Evolutionary conservation across 495 filamentous ascomycete genomes (phyloP).

Genomic region (Cudoniella acicularis): DNA sequence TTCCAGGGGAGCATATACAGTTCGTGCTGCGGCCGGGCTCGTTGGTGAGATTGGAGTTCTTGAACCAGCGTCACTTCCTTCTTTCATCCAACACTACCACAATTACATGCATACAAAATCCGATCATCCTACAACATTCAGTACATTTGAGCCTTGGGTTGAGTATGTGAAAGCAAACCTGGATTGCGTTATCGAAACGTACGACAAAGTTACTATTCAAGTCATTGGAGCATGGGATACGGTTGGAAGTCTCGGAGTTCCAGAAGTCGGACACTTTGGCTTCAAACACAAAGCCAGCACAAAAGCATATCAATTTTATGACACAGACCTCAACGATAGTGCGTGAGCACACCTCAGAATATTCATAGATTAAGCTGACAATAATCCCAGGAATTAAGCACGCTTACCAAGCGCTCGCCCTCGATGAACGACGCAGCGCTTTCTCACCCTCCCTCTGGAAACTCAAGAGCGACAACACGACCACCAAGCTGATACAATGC

Average conservation of each 20-base stretch:
- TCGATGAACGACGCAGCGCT: constrained; percentile 60
- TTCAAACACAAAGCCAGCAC: too few species aligned
- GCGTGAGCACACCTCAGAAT: too few species aligned
- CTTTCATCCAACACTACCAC: too few species aligned
- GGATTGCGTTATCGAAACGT: neutral
- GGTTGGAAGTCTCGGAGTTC: constrained; percentile 30
- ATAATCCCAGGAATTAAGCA: too few species aligned
- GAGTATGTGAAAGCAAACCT: too few species aligned
- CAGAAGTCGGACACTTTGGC: too few species aligned
- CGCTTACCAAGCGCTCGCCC: constrained; percentile 67
- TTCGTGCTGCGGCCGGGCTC: constrained; percentile 45
- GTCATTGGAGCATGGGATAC: constrained; percentile 62
- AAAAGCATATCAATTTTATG: too few species aligned
- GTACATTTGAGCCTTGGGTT: too few species aligned
- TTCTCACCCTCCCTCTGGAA: constrained; percentile 63
- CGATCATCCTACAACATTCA: too few species aligned
- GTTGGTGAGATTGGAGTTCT: neutral
- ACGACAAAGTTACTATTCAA: constrained; percentile 44
- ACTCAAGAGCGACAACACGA: constrained; percentile 31
- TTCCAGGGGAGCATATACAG: constrained; percentile 68
- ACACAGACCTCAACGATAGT: too few species aligned
- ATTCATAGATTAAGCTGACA: too few species aligned
- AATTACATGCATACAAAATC: neutral
- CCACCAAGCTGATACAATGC: constrained; percentile 51
- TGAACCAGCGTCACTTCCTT: too few species aligned